A percentile compares a stretch with the other conserved stretches of the same genome.
Evolutionary conservation across 148 eudicot genomes (phyloP).

Genomic region (Rhododendron vialii): DNA sequence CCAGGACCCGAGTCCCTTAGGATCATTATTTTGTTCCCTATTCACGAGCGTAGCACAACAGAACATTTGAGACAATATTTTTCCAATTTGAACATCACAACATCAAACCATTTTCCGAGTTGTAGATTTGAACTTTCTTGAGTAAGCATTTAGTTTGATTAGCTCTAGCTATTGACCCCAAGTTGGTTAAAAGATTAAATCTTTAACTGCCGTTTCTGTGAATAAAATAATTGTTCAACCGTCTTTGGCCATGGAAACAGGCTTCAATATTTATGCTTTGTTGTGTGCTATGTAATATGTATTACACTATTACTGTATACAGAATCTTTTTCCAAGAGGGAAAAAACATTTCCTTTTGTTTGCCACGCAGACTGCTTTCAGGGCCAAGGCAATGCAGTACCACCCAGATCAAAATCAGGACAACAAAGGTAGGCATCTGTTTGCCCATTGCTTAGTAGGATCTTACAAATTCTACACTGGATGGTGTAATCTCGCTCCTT

Average conservation of each 20-base stretch:
- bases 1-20: background rate
- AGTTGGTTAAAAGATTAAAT: background rate
- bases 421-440: slow-evolving; percentile 54
- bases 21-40: background rate
- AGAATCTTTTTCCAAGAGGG: background rate
- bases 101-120: background rate
- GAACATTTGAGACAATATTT: background rate
- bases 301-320: background rate
- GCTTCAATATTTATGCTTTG: background rate
- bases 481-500: background rate
- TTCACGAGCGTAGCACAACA: background rate
- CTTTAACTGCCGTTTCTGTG: background rate
- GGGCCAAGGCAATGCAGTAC: slow-evolving; percentile 84
- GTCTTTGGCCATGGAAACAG: background rate
- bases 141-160: background rate
- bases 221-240: background rate
- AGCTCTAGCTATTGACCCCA: background rate
- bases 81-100: background rate
- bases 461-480: background rate
- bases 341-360: background rate
- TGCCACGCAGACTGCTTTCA: slow-evolving; percentile 70
- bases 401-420: slow-evolving; percentile 98
- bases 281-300: background rate
- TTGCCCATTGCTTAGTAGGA: slow-evolving; percentile 3
- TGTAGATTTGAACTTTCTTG: background rate